A percentile compares a stretch with the other conserved stretches of the same genome.
Evolutionary conservation across 768 basidiomycete species (phyloP).

Genomic region (Lyophyllum shimeji): DNA sequence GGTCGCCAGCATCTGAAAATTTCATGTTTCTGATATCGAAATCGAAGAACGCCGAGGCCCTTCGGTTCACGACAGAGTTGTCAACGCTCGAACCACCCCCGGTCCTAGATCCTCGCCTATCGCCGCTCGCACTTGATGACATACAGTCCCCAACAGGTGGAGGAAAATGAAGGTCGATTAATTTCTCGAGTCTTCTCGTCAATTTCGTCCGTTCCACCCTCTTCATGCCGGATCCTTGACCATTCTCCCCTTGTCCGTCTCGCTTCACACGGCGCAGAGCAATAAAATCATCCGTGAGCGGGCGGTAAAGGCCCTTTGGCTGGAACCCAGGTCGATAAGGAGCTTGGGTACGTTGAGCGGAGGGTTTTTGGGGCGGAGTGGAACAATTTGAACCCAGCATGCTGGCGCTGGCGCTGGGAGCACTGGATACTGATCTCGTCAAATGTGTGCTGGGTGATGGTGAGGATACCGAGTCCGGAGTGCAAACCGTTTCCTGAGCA

Average conservation of each 20-base stretch:
- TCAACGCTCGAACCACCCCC: constrained; percentile 2
- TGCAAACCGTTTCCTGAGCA: not conserved
- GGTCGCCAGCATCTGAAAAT: constrained; percentile 54
- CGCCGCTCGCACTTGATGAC: not conserved
- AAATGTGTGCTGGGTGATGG: not conserved
- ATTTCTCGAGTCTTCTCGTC: constrained; percentile 85
- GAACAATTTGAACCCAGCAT: not conserved
- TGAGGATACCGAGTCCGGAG: not conserved
- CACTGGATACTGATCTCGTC: not conserved
- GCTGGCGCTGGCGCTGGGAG: not conserved
- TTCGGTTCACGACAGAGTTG: constrained; percentile 26
- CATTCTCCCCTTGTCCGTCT: constrained; percentile 35
- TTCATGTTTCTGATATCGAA: constrained; percentile 62
- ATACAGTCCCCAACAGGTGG: constrained; percentile 5
- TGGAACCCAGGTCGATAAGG: constrained; percentile 94
- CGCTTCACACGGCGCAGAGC: constrained; percentile 39
- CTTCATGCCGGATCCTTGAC: constrained; percentile 29
- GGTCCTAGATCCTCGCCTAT: constrained; percentile 15
- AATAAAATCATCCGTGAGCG: constrained; percentile 81
- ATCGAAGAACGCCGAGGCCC: constrained; percentile 75
- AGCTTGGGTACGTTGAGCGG: constrained; percentile 31
- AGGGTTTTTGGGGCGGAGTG: not conserved
- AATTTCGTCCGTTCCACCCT: constrained; percentile 83
- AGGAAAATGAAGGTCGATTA: constrained; percentile 72
- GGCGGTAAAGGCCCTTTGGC: constrained; percentile 80